phyloP scores from a whole-genome alignment of 1,284 basidiomycete species.

The Marasmius fiardii region DNA sequence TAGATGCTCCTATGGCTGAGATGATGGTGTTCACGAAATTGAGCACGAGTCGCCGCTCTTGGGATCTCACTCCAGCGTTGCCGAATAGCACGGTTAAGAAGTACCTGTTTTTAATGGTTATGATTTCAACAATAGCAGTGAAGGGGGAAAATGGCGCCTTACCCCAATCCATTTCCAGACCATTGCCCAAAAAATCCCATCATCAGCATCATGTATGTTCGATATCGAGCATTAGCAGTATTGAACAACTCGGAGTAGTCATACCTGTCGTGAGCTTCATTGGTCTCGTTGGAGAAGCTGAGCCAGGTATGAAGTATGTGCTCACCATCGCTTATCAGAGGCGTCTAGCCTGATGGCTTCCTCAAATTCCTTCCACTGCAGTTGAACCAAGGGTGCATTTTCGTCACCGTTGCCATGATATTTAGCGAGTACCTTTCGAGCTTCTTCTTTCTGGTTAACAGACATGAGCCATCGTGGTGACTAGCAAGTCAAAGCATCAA shows the following conservation, averaged over 20 bases:
- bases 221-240: slow-evolving; percentile 42
- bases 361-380: slow-evolving; percentile 58
- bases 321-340: slow-evolving; percentile 57
- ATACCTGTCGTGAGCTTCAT: slow-evolving; percentile 30
- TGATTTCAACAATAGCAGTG: slow-evolving; percentile 15
- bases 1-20: slow-evolving; percentile 47
- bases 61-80: slow-evolving; percentile 35
- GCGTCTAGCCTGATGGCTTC: slow-evolving; percentile 49
- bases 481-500: slow-evolving; percentile 17
- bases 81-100: slow-evolving; percentile 40
- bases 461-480: slow-evolving; percentile 55
- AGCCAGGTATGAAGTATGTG: background rate
- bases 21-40: slow-evolving; percentile 55
- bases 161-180: slow-evolving; percentile 47
- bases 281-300: background rate
- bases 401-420: slow-evolving; percentile 49
- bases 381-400: slow-evolving; percentile 43
- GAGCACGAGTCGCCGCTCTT: slow-evolving; percentile 45
- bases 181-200: slow-evolving; percentile 58
- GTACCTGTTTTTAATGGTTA: slow-evolving; percentile 23
- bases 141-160: slow-evolving; percentile 26
- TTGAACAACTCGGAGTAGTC: slow-evolving; percentile 47
- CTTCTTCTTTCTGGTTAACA: slow-evolving; percentile 48
- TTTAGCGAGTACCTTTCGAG: slow-evolving; percentile 44
- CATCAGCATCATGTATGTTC: slow-evolving; percentile 44